A percentile compares a stretch with the other conserved stretches of the same genome.
Evolutionary conservation across 805 yeast species (phyloP).

Genomic region (Kazachstania kunashirensis): DNA sequence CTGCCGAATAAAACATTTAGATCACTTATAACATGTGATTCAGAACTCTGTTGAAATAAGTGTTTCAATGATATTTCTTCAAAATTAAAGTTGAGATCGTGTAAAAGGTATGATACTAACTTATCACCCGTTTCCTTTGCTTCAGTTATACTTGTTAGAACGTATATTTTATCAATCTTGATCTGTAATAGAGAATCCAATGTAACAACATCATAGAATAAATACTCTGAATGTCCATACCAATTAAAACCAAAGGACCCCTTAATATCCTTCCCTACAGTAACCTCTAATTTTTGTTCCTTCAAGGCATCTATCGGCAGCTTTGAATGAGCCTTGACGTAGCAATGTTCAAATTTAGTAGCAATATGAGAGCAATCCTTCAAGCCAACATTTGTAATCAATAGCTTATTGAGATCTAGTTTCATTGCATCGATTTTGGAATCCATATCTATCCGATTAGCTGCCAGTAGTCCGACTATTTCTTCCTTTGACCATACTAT

Average conservation of each 20-base stretch:
- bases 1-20: conserved; percentile 63
- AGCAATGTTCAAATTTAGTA: conserved; percentile 9
- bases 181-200: background rate
- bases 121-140: background rate
- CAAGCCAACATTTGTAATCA: conserved; percentile 14
- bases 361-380: conserved; percentile 16
- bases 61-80: background rate
- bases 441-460: background rate
- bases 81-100: conserved; percentile 3
- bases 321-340: background rate
- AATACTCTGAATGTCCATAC: conserved; percentile 18
- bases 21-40: conserved; percentile 36
- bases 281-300: background rate
- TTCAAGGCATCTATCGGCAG: background rate
- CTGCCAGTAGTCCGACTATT: background rate
- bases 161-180: background rate
- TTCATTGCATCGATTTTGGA: background rate
- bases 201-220: conserved; percentile 13
- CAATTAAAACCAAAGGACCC: conserved; percentile 14
- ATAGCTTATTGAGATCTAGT: conserved; percentile 2
- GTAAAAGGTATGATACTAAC: background rate
- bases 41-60: background rate
- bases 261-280: conserved; percentile 15
- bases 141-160: background rate
- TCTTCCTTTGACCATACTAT: background rate